Evolutionary conservation across 768 basidiomycete genomes (phyloP), one percentile per base, ranked within the genome.

Genomic region (Termitomyces sp.): DNA sequence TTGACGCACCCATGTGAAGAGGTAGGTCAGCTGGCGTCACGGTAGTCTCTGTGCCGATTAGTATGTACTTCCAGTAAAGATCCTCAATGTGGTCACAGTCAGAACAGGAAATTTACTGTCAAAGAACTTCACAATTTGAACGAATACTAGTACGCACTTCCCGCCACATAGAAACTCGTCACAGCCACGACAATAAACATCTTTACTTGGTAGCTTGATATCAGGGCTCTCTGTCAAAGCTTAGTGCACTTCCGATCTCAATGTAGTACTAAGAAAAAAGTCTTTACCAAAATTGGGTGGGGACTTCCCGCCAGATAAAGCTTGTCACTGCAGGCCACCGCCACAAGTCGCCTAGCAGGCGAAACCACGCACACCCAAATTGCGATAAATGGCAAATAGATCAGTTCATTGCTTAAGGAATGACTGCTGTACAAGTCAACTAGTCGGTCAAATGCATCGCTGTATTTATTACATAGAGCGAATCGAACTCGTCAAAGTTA

Each of bases 381-480:
- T n/a, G n/a, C n/a, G n/a, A 42, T 24, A 24, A n/a, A 16, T 32
- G 7, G 15, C 1, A 5, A 16, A 18, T 20, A 49, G 15, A 51
- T 24, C 20, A 20, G 51, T 46, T 0, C 45, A 45, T 20, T n/a
- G 22, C 20, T 46, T 22, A n/a, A 39, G 28, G 16, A 32, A 49
- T 16, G 22, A 20, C 13, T 7, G 15, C n/a, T n/a, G 13, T 12
- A 15, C 16, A 18, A 50, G 6, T 32, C 48, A 48, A 40, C 13
- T 28, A 2, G 48, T 52, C 33, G 22, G 38, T 38, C 24, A 18
- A 59, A 55, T 51, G 40, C 42, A 52, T 59, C 52, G 16, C 52
- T 60, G 18, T 48, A 57, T 59, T 59, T 51, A 57, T 57, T 63
- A 54, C 49, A 59, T 7, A 56, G 38, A 55, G 40, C 38, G 52